Evolutionary conservation across 1,284 basidiomycete genomes (phyloP).

Genomic region (Melanopsichium pennsylvanicum): DNA sequence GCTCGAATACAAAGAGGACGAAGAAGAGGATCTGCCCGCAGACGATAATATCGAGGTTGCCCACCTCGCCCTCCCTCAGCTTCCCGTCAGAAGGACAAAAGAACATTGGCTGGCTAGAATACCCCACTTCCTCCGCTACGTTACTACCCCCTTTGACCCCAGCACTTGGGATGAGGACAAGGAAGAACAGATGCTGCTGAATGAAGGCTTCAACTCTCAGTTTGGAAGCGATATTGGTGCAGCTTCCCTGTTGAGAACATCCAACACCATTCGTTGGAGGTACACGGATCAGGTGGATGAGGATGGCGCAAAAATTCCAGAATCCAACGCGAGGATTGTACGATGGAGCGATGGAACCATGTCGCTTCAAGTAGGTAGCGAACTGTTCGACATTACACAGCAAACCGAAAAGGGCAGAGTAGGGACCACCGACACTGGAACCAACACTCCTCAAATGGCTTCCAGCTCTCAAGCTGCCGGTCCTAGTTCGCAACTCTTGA

Average conservation of each 20-base stretch:
- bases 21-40: conserved; percentile 67
- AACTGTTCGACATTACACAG: conserved; percentile 80
- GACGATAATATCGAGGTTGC: conserved; percentile 72
- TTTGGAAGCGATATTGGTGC: conserved; percentile 64
- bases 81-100: conserved; percentile 59
- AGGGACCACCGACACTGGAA: conserved; percentile 32
- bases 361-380: conserved; percentile 83
- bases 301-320: conserved; percentile 75
- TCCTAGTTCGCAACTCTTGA: conserved; percentile 14
- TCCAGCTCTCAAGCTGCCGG: conserved; percentile 27
- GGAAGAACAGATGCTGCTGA: conserved; percentile 48
- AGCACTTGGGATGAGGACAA: conserved; percentile 53
- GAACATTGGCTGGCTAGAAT: conserved; percentile 59
- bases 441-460: conserved; percentile 38
- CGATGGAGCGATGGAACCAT: conserved; percentile 90
- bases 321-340: conserved; percentile 86
- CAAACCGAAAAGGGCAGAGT: conserved; percentile 49
- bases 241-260: conserved; percentile 73
- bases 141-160: conserved; percentile 49
- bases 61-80: conserved; percentile 49
- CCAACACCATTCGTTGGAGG: conserved; percentile 88
- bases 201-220: conserved; percentile 70
- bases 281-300: conserved; percentile 76
- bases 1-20: conserved; percentile 67
- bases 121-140: conserved; percentile 62